phyloP scores from a whole-genome alignment of 2,329 filamentous ascomycete species.

The Ilyonectria mors-panacis region DNA sequence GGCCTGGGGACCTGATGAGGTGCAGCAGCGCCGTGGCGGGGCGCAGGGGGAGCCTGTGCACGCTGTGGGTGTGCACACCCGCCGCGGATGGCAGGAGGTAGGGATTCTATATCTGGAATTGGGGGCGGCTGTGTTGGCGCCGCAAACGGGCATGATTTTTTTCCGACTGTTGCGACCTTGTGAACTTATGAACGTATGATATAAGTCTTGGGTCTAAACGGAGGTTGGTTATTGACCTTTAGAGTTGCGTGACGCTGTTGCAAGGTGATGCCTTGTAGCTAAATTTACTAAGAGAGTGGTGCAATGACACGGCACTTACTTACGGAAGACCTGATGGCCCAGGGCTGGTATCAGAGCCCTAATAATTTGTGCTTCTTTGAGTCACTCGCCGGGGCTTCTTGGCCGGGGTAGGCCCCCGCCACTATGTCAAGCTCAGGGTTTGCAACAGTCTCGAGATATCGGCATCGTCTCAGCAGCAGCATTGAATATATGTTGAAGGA shows the following conservation, averaged over 20 bases:
- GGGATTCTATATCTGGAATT: constrained; percentile 18
- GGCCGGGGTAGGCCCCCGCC: neutral
- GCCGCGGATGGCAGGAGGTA: constrained; percentile 1
- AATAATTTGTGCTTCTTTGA: neutral
- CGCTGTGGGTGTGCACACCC: neutral
- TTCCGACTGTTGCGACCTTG: neutral
- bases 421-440: neutral
- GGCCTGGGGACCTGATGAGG: constrained; percentile 2
- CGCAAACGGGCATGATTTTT: neutral
- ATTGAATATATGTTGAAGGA: too few species aligned
- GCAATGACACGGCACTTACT: neutral
- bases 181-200: neutral
- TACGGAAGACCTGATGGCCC: neutral
- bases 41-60: neutral
- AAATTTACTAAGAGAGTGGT: neutral
- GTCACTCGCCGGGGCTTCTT: neutral
- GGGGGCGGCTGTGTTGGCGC: constrained; percentile 12
- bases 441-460: neutral
- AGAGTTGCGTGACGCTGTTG: neutral
- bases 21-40: neutral
- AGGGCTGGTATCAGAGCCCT: neutral
- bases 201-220: neutral
- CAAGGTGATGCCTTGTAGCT: neutral
- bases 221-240: neutral
- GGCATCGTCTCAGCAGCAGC: neutral